Evolutionary conservation across 2,329 filamentous ascomycete species (phyloP).

Genomic region (Domatiomyces globalis): DNA sequence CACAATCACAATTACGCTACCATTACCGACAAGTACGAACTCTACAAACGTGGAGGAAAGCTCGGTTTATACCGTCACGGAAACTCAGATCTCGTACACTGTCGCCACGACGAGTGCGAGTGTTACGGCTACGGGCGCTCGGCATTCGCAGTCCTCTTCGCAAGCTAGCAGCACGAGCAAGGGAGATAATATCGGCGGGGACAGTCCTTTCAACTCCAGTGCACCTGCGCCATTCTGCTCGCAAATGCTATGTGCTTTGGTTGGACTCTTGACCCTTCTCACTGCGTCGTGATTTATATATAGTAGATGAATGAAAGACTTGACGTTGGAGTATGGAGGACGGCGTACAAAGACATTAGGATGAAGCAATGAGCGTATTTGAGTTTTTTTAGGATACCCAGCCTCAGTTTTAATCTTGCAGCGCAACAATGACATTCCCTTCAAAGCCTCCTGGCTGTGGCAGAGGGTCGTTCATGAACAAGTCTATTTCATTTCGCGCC

Average conservation of each 20-base stretch:
- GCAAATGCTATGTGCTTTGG: background rate
- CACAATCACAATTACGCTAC: background rate
- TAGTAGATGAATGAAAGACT: background rate
- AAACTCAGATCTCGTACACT: background rate
- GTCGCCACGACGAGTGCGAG: background rate
- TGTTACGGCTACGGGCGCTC: background rate
- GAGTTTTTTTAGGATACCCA: too few relatives aligned
- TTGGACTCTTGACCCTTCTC: background rate
- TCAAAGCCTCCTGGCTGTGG: too few relatives aligned
- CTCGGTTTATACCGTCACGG: background rate
- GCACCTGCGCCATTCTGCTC: background rate
- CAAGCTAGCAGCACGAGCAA: background rate
- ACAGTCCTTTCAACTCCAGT: background rate
- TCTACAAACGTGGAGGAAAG: background rate
- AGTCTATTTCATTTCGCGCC: too few relatives aligned
- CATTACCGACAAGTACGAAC: background rate
- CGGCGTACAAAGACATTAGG: too few relatives aligned
- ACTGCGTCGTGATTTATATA: background rate
- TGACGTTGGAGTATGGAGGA: background rate
- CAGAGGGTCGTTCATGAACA: too few relatives aligned
- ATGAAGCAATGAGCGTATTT: too few relatives aligned
- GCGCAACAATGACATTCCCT: too few relatives aligned
- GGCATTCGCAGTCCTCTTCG: background rate
- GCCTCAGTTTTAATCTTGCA: too few relatives aligned
- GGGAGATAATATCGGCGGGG: background rate